Evolutionary conservation across 176 grass and related monocot species (phyloP).

Genomic region (Dendrocalamus sinicus): DNA sequence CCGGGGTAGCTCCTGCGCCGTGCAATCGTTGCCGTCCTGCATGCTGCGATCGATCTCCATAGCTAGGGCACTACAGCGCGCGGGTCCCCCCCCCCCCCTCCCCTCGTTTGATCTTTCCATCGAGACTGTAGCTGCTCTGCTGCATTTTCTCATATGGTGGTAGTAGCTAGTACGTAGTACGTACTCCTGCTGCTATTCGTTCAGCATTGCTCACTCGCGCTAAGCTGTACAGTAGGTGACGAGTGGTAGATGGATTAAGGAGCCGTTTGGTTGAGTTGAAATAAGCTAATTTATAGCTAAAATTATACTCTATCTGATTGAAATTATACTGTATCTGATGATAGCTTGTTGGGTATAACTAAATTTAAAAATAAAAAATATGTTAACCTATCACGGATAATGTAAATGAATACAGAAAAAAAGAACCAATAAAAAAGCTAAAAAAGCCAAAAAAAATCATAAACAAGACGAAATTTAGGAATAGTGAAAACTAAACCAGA

Average conservation of each 20-base stretch:
- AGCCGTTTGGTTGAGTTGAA: rapidly evolving
- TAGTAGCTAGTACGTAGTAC: too few relatives aligned
- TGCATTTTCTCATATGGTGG: not conserved
- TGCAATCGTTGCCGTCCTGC: not conserved
- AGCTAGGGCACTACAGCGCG: not conserved
- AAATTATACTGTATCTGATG: too few relatives aligned
- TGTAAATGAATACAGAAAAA: too few relatives aligned
- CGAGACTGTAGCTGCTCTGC: not conserved
- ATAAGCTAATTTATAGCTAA: too few relatives aligned
- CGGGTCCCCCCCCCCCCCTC: not conserved
- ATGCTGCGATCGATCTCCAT: not conserved
- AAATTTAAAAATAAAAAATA: too few relatives aligned
- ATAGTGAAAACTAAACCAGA: too few relatives aligned
- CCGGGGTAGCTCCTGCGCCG: not conserved
- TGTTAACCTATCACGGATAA: too few relatives aligned
- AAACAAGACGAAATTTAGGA: too few relatives aligned
- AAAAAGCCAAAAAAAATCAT: too few relatives aligned
- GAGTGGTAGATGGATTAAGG: not conserved
- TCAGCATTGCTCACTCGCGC: not conserved
- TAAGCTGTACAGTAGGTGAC: not conserved
- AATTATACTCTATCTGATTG: rapidly evolving
- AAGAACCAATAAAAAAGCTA: too few relatives aligned
- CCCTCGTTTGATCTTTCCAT: too few relatives aligned
- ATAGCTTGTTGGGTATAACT: too few relatives aligned
- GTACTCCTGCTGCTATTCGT: not conserved